Percentiles rank a stretch among this genome's conserved stretches.
phyloP scores from a whole-genome alignment of 225 moss, liverwort and hornwort species.

The Takakia lepidozioides region DNA sequence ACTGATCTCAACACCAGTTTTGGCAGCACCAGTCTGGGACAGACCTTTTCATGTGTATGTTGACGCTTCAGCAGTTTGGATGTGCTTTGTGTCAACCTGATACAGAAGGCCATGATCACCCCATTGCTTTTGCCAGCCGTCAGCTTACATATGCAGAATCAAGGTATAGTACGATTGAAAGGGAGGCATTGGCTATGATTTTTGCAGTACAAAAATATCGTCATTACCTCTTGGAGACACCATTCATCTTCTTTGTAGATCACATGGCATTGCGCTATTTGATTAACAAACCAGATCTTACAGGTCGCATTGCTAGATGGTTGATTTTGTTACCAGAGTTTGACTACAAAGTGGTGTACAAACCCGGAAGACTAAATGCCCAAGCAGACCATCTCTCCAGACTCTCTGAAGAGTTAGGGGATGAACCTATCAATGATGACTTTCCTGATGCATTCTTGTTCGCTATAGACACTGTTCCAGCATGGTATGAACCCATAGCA shows the following conservation, averaged over 20 bases:
- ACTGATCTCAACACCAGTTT: neutral
- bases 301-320: constrained; percentile 6
- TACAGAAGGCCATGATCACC: neutral
- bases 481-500: constrained; percentile 6
- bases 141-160: neutral
- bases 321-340: neutral
- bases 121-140: constrained; percentile 1
- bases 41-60: constrained; percentile 2
- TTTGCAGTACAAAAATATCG: neutral
- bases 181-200: neutral
- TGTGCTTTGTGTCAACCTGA: neutral
- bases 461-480: neutral
- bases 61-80: neutral
- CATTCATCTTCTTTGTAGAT: constrained; percentile 2
- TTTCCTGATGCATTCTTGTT: neutral
- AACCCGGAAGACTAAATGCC: constrained; percentile 1
- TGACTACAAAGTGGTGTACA: constrained; percentile 3
- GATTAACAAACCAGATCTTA: constrained; percentile 5
- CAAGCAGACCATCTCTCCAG: too few species aligned
- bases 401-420: neutral
- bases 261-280: constrained; percentile 6
- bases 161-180: neutral
- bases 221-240: constrained; percentile 2
- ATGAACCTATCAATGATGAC: neutral
- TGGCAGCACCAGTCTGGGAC: constrained; percentile 1